Base-by-base conservation (phyloP, 164 flowering plant genomes). In the Santalum album region DNA sequence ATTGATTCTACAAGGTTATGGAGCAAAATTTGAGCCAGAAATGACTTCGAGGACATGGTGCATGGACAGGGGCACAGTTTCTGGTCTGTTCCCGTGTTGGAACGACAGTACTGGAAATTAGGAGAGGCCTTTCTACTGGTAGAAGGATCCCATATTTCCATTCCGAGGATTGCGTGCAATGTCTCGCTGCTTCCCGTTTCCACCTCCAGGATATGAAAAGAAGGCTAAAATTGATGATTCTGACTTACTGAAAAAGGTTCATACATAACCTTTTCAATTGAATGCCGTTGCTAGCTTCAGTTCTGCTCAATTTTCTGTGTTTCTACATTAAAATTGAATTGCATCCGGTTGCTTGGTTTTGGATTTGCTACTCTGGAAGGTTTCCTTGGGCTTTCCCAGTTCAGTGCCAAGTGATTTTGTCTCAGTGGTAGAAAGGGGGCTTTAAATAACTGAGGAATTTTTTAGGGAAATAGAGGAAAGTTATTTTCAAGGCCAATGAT, bases 21-120 rank as follows among this genome's bases (percentile, higher is more conserved):
- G 29, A 49, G 52, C 36, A 43, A 35, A 20, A 10, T 48, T 57
- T 6, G 39, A 43, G 55, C 55, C 53, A 59, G 58, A 57, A 53
- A 62, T 61, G 65, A 56, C 15, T 57, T 47, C 24, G 11, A 25
- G 70, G 69, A 53, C 65, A 66, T 66, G 70, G 65, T 66, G 70
- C 59, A 66, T 59, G 69, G 60, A 35, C 66, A 34, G 47, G 55
- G 40, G 54, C 62, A 42, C 36, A 44, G 70, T 57, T 53, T 46
- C 56, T 48, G 53, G 57, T 66, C 55, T 43, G 66, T 61, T 61
- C 70, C 65, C 32, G 26, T 42, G 24, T 47, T 36, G 65, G 66
- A 58, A 66, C 64, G 55, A 27, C 20, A 17, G 16, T 18, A 24
- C 62, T 1, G 32, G 51, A 32, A 39, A 39, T 29, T 64, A 60